These are phyloP conservation scores for Aphanoascus verrucosus DNA, from an alignment of 2,329 filamentous ascomycete genomes.

Conservation along the genomic window DNA sequence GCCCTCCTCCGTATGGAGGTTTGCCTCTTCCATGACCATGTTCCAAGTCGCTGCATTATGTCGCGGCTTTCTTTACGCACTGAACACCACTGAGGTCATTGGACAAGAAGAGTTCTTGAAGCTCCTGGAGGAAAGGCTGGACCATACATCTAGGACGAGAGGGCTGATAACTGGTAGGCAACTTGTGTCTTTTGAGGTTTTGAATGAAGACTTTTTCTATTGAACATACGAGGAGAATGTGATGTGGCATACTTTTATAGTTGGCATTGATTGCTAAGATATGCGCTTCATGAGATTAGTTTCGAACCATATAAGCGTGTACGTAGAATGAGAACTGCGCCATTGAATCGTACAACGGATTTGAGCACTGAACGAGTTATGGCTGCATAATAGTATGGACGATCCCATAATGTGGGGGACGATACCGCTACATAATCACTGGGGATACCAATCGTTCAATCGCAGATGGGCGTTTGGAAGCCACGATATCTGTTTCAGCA, in stretches of 20 bases:
- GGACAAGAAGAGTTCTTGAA: slow-evolving; percentile 67
- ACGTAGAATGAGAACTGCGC: slow-evolving; percentile 40
- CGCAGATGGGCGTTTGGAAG: slow-evolving; percentile 83
- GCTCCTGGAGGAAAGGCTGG: slow-evolving; percentile 61
- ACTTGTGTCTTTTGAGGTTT: neutral
- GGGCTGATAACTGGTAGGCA: slow-evolving; percentile 73
- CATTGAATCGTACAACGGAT: slow-evolving; percentile 10
- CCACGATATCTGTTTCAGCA: slow-evolving; percentile 90
- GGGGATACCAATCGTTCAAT: slow-evolving; percentile 54
- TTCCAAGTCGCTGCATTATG: slow-evolving; percentile 60
- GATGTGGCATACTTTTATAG: slow-evolving; percentile 3
- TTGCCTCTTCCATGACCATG: slow-evolving; percentile 64
- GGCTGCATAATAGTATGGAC: slow-evolving; percentile 56
- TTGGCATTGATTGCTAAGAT: slow-evolving; percentile 11
- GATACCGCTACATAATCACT: slow-evolving; percentile 62
- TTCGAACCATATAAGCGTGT: slow-evolving; percentile 83
- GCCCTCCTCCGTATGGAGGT: slow-evolving; percentile 50
- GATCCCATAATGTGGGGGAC: slow-evolving; percentile 92
- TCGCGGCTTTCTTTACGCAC: slow-evolving; percentile 60
- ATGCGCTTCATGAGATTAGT: slow-evolving; percentile 40
- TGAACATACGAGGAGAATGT: neutral
- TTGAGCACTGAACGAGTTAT: slow-evolving; percentile 13
- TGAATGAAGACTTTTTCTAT: neutral
- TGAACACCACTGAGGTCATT: slow-evolving; percentile 64
- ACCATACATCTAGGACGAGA: slow-evolving; percentile 55